These are phyloP conservation scores for Quercus rubra DNA, from an alignment of 306 rosid genomes.

Conservation along the genomic window DNA sequence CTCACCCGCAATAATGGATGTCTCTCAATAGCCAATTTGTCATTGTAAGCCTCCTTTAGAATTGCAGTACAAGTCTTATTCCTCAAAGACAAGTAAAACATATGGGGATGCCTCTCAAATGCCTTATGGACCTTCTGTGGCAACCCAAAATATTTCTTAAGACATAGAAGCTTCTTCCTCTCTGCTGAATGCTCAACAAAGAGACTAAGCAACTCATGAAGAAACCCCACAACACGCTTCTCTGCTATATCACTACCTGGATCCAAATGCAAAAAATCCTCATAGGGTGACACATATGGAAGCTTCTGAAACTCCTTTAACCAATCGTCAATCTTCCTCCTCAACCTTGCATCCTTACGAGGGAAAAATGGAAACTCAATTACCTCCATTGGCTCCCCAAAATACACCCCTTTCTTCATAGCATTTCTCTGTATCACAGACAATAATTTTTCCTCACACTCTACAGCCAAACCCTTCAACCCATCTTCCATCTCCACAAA, in stretches of 20 bases:
- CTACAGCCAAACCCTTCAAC: conserved; percentile 56
- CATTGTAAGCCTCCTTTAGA: conserved; percentile 71
- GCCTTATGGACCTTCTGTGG: conserved; percentile 89
- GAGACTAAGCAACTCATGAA: conserved; percentile 77
- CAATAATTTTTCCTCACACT: conserved; percentile 39
- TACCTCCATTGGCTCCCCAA: conserved; percentile 52
- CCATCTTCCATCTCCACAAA: conserved; percentile 80
- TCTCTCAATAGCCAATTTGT: conserved; percentile 44
- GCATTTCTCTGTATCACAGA: conserved; percentile 66
- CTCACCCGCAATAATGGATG: conserved; percentile 76
- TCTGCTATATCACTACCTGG: conserved; percentile 63
- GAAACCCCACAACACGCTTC: conserved; percentile 74
- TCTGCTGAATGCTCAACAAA: conserved; percentile 86
- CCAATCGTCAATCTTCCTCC: conserved; percentile 73
- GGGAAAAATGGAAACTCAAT: conserved; percentile 71
- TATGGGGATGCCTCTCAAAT: conserved; percentile 82
- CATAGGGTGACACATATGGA: conserved; percentile 86
- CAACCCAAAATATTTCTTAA: conserved; percentile 67
- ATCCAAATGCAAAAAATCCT: conserved; percentile 48
- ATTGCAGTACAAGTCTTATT: conserved; percentile 80
- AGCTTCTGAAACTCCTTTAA: conserved; percentile 71
- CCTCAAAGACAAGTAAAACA: conserved; percentile 67
- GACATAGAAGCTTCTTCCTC: conserved; percentile 75
- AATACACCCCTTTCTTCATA: conserved; percentile 47
- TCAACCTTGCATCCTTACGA: conserved; percentile 75